These are phyloP conservation scores for Termitomyces sp. DNA, from an alignment of 768 basidiomycete species.

Conservation along the genomic window DNA sequence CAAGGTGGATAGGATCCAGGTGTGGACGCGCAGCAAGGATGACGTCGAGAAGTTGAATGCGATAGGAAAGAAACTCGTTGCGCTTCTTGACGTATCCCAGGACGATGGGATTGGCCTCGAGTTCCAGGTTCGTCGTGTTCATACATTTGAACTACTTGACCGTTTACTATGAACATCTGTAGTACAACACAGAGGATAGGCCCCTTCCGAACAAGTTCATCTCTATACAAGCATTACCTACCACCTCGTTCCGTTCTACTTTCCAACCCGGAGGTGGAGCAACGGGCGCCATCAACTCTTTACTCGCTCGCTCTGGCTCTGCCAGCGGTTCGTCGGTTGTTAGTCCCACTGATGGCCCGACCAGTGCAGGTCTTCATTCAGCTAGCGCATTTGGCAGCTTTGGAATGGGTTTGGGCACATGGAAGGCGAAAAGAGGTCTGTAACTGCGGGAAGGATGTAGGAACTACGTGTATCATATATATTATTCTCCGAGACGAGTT, in stretches of 20 bases:
- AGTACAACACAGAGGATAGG: conserved; percentile 88
- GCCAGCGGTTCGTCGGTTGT: background rate
- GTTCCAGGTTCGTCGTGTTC: conserved; percentile 62
- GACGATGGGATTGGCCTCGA: conserved; percentile 82
- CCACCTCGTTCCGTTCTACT: conserved; percentile 59
- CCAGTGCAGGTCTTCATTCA: conserved; percentile 9
- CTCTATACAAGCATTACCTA: conserved; percentile 66
- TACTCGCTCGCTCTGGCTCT: conserved; percentile 14
- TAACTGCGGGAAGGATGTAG: background rate
- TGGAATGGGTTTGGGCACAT: conserved; percentile 21
- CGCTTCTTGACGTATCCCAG: conserved; percentile 79
- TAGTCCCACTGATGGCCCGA: conserved; percentile 7
- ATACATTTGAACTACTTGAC: background rate
- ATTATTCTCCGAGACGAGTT: background rate
- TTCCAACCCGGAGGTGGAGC: conserved; percentile 38
- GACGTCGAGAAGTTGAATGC: conserved; percentile 81
- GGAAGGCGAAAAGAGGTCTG: conserved; percentile 18
- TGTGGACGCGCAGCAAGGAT: conserved; percentile 85
- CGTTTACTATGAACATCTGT: background rate
- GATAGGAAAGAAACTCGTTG: conserved; percentile 79
- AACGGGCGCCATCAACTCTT: conserved; percentile 3
- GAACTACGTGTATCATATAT: background rate
- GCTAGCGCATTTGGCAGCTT: conserved; percentile 26
- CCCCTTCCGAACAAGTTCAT: conserved; percentile 80
- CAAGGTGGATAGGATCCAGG: conserved; percentile 85